Conservation (phyloP, 805 yeast genomes). For the Candida tallmaniae region DNA sequence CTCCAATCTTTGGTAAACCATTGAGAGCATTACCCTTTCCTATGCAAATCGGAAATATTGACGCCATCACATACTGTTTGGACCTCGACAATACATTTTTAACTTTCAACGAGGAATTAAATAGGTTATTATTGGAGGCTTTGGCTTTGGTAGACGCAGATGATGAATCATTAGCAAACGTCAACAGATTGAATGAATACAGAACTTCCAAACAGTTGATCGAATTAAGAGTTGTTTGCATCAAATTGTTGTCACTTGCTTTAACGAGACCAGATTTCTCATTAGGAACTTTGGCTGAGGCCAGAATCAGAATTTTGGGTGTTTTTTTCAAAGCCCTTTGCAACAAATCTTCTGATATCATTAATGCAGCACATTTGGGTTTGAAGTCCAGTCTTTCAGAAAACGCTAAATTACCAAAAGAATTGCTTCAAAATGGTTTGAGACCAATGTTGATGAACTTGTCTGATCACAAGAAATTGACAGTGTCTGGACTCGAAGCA, state of each 20-base stretch:
- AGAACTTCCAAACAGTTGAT: constrained; percentile 85
- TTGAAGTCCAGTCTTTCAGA: constrained; percentile 77
- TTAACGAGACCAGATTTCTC: constrained; percentile 81
- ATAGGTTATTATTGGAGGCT: constrained; percentile 82
- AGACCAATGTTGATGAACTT: constrained; percentile 94
- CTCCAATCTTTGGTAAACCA: constrained; percentile 97
- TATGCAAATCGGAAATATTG: constrained; percentile 97
- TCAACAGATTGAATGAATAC: constrained; percentile 80
- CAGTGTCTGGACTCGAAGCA: constrained; percentile 88
- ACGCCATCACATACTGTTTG: constrained; percentile 90
- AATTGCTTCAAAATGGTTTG: constrained; percentile 87
- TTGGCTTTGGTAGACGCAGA: constrained; percentile 95
- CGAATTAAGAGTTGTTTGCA: constrained; percentile 85
- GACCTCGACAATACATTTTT: constrained; percentile 76
- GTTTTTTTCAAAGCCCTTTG: constrained; percentile 92
- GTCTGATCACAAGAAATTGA: constrained; percentile 86
- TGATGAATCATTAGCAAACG: constrained; percentile 88
- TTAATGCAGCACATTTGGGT: constrained; percentile 91
- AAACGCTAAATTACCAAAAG: constrained; percentile 88
- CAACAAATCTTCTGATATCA: constrained; percentile 78
- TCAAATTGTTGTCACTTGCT: constrained; percentile 75
- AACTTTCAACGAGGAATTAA: constrained; percentile 84
- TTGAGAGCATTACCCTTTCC: constrained; percentile 95
- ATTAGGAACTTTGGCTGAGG: constrained; percentile 66
- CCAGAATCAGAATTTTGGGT: constrained; percentile 80